Evolutionary conservation across 129 eudicot genomes (phyloP).

Genomic region (Oenanthe sinensis): DNA sequence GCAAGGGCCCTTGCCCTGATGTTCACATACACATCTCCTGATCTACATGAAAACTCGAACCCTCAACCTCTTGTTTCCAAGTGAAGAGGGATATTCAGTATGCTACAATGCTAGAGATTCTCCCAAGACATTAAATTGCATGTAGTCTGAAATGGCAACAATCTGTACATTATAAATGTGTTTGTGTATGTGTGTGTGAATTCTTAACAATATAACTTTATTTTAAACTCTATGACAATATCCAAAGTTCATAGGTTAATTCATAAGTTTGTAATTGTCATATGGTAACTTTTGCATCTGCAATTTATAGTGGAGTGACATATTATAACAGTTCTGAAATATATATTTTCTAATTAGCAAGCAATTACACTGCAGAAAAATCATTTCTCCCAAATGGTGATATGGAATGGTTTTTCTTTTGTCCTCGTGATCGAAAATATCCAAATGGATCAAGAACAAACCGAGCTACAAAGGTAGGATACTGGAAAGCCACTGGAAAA

Average conservation of each 20-base stretch:
- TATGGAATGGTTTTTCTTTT: constrained; percentile 86
- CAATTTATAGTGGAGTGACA: not conserved
- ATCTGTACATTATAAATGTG: not conserved
- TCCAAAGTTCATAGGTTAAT: too few species aligned
- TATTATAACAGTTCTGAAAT: not conserved
- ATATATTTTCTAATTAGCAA: not conserved
- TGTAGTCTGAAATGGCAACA: not conserved
- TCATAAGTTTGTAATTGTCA: not conserved
- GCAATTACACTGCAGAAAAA: constrained; percentile 44
- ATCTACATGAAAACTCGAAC: not conserved
- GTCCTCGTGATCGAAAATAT: constrained; percentile 70
- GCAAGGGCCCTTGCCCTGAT: not conserved
- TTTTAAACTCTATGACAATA: not conserved
- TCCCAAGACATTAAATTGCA: not conserved
- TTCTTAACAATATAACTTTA: not conserved
- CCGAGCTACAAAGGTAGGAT: constrained; percentile 73
- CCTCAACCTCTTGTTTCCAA: not conserved
- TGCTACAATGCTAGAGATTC: not conserved
- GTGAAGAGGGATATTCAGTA: not conserved
- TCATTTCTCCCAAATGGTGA: constrained; percentile 78
- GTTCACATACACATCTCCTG: not conserved
- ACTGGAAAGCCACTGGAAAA: constrained; percentile 91
- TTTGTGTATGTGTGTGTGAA: not conserved
- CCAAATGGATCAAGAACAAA: constrained; percentile 84
- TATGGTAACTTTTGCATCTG: not conserved